Base-by-base conservation (phyloP, 2,329 filamentous ascomycete species). In the Ophiostoma pallidulum region DNA sequence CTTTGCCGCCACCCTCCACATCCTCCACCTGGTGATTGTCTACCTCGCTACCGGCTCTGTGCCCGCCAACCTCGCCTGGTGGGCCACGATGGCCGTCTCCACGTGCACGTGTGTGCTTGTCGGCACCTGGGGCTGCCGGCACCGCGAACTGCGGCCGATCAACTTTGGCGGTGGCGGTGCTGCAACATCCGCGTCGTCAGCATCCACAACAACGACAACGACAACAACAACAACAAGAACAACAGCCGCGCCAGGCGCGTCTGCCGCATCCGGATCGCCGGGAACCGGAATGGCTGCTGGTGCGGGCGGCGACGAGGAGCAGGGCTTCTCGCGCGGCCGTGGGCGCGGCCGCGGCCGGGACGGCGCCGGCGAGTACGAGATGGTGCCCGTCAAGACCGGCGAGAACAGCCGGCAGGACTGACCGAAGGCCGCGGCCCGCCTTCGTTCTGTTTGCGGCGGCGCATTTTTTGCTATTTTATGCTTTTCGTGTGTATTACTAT, bases 91-190 rank as follows among this genome's bases (percentile, higher is more conserved):
- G 72, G 55, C 62, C 10, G 59, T 58, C 13, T 76, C 74, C 2
- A 66, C 69, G 35, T 66, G 63, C 4, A 47, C 71, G 3, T 67
- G 69, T 26, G 65, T 74, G 8, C 77, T 71, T 40, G 70, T 92
- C 2, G 90, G 87, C 4, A 83, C 94, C 32, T 97, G 91, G 86
- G 86, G 83, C 3, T 97, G 91, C 62, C 87, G 83, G 60, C 94
- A 89, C 73, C 76, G 91, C 51, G 92, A 98, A 66, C 69, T 98
- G 48, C 76, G 80, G 59, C 91, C 92, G 10, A 94, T 97, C 57
- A 83, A 78, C 50, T 96, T 97, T 60, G 88, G 88, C 18, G 83
- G 83, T 3, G 70, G 64, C 8, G 61, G 64, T 8, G 64, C 64
- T 32, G 60, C 66, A 38, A 19, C 14, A 2, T 8, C 40, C 5